phyloP scores from a whole-genome alignment of 2,329 filamentous ascomycete genomes.

The Magnaporthiopsis rhizophila region DNA sequence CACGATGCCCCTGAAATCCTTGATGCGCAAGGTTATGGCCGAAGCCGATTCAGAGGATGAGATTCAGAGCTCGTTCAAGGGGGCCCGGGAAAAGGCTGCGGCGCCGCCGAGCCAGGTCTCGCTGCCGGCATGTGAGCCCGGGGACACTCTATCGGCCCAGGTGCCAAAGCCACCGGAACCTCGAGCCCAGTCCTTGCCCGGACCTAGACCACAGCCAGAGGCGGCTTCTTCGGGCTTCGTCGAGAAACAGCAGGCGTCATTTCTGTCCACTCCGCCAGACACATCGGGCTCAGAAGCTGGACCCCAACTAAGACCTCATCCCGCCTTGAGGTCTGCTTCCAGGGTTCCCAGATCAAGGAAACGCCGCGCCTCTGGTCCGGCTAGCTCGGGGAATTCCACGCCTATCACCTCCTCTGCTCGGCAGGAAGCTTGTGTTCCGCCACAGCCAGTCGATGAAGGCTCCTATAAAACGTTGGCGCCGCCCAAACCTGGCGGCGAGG shows the following conservation, averaged over 20 bases:
- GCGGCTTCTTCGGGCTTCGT: background rate
- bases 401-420: background rate
- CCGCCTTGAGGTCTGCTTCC: too few species aligned
- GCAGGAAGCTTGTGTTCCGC: background rate
- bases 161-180: too few species aligned
- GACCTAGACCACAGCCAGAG: background rate
- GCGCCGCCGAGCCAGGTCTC: background rate
- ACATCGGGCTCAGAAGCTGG: background rate
- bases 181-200: too few species aligned
- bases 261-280: background rate
- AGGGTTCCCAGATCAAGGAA: background rate
- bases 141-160: too few species aligned
- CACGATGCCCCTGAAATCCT: background rate
- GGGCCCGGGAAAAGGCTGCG: background rate
- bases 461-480: background rate
- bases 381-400: background rate
- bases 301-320: background rate
- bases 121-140: background rate
- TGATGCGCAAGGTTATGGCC: background rate
- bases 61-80: background rate
- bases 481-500: background rate
- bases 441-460: background rate
- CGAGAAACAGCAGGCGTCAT: background rate
- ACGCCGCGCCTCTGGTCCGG: background rate
- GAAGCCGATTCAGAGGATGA: conserved; percentile 7